Evolutionary conservation across 1,284 basidiomycete species (phyloP).

Genomic region (Serendipita sp.): DNA sequence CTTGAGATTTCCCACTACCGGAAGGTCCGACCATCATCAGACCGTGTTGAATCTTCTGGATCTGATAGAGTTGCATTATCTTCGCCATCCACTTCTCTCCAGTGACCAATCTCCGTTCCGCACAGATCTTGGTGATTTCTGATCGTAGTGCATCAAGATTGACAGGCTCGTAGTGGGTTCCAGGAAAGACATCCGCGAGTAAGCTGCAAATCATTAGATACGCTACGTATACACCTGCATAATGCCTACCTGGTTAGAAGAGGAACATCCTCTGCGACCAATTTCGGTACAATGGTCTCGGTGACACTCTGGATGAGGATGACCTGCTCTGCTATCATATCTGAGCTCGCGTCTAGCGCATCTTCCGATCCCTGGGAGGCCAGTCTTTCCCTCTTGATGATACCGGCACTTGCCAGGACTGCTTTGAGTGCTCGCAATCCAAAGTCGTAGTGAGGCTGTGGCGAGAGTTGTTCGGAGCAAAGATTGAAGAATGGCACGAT

Average conservation of each 20-base stretch:
- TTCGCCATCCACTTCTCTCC: conserved; percentile 90
- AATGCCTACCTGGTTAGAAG: conserved; percentile 66
- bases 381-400: conserved; percentile 85
- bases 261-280: conserved; percentile 95
- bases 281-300: conserved; percentile 96
- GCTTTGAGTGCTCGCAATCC: conserved; percentile 95
- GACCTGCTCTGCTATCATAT: conserved; percentile 76
- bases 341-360: conserved; percentile 31
- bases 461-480: conserved; percentile 90
- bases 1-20: conserved; percentile 92
- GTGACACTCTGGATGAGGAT: conserved; percentile 99
- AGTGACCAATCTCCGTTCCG: conserved; percentile 69
- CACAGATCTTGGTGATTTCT: conserved; percentile 78
- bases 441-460: conserved; percentile 98
- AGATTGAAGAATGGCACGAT: conserved; percentile 99
- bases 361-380: conserved; percentile 27
- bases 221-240: conserved; percentile 2
- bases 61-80: conserved; percentile 95
- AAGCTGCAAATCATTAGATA: conserved; percentile 37
- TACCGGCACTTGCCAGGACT: conserved; percentile 92
- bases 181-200: conserved; percentile 94
- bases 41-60: conserved; percentile 98
- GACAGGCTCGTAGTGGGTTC: conserved; percentile 80
- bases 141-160: conserved; percentile 74
- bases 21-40: conserved; percentile 99